Evolutionary conservation across 78 protist species (phyloP).

Genomic region (Monocercomonoides exilis): DNA sequence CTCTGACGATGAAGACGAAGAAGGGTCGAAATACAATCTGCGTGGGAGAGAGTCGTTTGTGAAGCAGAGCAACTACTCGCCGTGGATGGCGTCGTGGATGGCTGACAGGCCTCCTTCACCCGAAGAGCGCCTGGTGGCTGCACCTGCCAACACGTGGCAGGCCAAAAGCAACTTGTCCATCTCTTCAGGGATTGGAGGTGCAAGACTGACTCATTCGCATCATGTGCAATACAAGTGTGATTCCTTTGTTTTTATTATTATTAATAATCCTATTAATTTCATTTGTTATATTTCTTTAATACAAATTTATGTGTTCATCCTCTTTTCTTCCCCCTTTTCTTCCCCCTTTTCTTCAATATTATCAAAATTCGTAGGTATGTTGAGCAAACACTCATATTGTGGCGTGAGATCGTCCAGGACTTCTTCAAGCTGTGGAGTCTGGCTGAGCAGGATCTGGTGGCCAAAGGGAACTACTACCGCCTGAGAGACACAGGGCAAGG

Average conservation of each 20-base stretch:
- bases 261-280: too few relatives aligned
- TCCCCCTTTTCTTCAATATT: too few relatives aligned
- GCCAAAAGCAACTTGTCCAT: neutral
- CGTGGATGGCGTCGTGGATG: neutral
- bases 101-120: too few relatives aligned
- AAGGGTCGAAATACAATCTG: neutral
- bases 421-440: neutral
- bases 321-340: too few relatives aligned
- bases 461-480: neutral
- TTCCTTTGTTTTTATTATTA: too few relatives aligned
- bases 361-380: too few relatives aligned
- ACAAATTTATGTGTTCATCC: too few relatives aligned
- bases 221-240: neutral
- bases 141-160: neutral
- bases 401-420: neutral
- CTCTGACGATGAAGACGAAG: neutral
- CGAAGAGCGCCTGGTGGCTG: neutral
- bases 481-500: constrained; percentile 45
- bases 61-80: too few relatives aligned
- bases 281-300: too few relatives aligned
- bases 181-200: neutral
- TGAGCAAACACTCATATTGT: neutral
- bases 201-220: neutral
- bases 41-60: neutral
- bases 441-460: constrained; percentile 26